A percentile compares a stretch with the other conserved stretches of the same genome.
Conservation (phyloP, 768 basidiomycete species). For the Mrakia gelida region DNA sequence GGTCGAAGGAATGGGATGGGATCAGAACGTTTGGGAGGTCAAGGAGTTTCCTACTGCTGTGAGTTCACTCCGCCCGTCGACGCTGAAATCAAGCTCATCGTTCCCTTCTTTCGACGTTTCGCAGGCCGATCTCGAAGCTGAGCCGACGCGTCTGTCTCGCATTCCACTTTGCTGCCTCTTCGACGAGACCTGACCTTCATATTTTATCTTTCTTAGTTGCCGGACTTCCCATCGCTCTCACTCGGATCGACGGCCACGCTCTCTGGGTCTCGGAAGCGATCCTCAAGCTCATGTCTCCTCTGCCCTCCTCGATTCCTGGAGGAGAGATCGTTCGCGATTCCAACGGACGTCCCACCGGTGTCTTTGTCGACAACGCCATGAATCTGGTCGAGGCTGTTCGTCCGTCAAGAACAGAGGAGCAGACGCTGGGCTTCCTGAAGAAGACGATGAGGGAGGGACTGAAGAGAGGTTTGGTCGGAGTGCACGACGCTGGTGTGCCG, state of each 20-base stretch:
- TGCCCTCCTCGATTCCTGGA: constrained; percentile 65
- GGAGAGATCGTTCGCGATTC: constrained; percentile 67
- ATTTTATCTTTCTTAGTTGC: constrained; percentile 44
- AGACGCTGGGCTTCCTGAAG: constrained; percentile 61
- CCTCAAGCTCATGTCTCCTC: constrained; percentile 53
- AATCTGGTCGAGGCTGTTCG: constrained; percentile 55
- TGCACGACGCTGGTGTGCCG: constrained; percentile 68
- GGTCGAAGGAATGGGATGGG: constrained; percentile 89
- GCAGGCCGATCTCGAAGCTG: constrained; percentile 68
- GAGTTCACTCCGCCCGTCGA: constrained; percentile 34
- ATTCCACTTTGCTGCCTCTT: background rate
- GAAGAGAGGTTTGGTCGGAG: constrained; percentile 72
- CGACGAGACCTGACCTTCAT: background rate
- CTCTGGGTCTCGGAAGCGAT: constrained; percentile 77
- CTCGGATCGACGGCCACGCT: constrained; percentile 77
- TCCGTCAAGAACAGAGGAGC: constrained; percentile 59
- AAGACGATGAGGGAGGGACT: constrained; percentile 64
- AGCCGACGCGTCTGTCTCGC: constrained; percentile 49
- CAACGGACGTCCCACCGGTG: constrained; percentile 66
- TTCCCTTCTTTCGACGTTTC: background rate
- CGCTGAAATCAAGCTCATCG: background rate
- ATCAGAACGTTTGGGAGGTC: constrained; percentile 60
- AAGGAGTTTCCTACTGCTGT: constrained; percentile 67
- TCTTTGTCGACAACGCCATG: constrained; percentile 73
- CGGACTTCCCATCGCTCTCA: constrained; percentile 66